Evolutionary conservation across 805 yeast genomes (phyloP).

Genomic region (Teunomyces lycoperdinae): DNA sequence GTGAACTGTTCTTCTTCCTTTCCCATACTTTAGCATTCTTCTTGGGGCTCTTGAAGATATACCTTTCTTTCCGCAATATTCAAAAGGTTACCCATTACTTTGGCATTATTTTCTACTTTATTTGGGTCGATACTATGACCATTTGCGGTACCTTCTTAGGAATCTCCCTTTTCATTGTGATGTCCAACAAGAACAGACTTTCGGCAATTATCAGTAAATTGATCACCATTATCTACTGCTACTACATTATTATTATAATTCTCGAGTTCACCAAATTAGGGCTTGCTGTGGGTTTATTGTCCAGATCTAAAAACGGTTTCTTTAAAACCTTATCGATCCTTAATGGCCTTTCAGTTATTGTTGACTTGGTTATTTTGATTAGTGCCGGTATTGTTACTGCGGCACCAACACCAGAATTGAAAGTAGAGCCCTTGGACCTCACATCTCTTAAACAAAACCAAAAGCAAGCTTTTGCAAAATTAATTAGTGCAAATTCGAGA

Average conservation of each 20-base stretch:
- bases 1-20: slow-evolving; percentile 1
- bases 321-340: not conserved
- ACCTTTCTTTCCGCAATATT: not conserved
- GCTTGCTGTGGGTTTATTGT: not conserved
- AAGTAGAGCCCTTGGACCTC: not conserved
- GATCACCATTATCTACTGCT: not conserved
- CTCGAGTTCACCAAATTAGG: not conserved
- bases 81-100: not conserved
- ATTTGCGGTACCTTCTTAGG: not conserved
- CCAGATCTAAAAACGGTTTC: not conserved
- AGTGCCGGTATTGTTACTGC: not conserved
- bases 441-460: not conserved
- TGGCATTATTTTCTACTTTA: slow-evolving; percentile 1
- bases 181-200: not conserved
- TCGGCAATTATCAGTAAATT: slow-evolving; percentile 1
- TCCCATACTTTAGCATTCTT: not conserved
- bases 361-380: not conserved
- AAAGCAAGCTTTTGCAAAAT: slow-evolving; percentile 1
- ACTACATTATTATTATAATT: not conserved
- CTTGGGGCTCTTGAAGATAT: not conserved
- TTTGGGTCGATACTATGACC: slow-evolving; percentile 1
- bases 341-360: not conserved
- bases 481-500: not conserved
- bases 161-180: not conserved
- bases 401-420: not conserved